Percentiles rank a stretch among this genome's conserved stretches.
phyloP scores from a whole-genome alignment of 306 rosid genomes.

The Abrus pulchellus region DNA sequence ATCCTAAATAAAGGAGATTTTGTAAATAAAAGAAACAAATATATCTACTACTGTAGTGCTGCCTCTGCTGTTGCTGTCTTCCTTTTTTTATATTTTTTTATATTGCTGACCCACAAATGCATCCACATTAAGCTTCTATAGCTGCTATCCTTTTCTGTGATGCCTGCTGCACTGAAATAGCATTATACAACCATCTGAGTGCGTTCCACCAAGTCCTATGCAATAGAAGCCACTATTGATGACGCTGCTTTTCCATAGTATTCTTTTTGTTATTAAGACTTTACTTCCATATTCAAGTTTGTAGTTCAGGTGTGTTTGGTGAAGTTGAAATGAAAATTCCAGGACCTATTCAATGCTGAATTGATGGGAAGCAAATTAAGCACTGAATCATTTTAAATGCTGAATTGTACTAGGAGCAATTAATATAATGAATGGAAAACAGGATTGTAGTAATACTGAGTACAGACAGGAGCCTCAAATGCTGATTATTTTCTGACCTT shows the following conservation, averaged over 20 bases:
- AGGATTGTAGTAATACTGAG: not conserved
- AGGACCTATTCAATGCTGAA: conserved; percentile 9
- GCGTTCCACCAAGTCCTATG: not conserved
- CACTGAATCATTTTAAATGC: not conserved
- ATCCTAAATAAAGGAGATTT: no score
- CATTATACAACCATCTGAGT: not conserved
- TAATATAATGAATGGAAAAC: not conserved
- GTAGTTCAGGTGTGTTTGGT: not conserved
- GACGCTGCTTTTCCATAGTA: not conserved
- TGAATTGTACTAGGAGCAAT: not conserved
- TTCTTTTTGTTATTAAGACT: not conserved
- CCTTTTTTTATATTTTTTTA: no score
- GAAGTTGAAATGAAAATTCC: conserved; percentile 1
- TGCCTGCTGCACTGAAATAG: not conserved
- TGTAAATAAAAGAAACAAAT: no score
- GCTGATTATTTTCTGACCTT: conserved; percentile 25
- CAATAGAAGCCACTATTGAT: conserved; percentile 1
- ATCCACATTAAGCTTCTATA: not conserved
- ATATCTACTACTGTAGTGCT: no score
- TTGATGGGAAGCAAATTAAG: not conserved
- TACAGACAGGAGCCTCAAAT: not conserved
- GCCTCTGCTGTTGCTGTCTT: no score
- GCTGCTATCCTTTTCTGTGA: not conserved
- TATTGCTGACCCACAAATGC: not conserved
- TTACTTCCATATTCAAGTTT: conserved; percentile 12